Evolutionary conservation across 2,329 filamentous ascomycete species (phyloP), one percentile per base, ranked within the genome.

Genomic region (Penicillium frequentans): DNA sequence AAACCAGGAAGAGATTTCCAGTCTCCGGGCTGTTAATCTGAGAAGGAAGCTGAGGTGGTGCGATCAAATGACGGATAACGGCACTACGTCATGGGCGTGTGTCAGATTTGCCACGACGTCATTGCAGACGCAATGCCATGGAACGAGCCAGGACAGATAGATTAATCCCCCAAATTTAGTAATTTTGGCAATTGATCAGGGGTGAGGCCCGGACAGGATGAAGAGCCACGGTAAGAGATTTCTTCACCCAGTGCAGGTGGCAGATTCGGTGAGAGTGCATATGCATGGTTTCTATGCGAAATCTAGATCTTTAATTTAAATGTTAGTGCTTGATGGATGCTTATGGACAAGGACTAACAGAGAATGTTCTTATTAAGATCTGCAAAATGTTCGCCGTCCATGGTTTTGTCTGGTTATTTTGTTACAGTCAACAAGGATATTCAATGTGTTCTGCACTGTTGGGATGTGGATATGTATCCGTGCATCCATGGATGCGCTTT

Each of bases 41-140:
- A 29, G 24, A 33, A 19, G 42, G 37, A 21, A 4, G 13, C 7
- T 37, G n/a, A 8, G 16, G 33, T 48, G 27, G 46, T 19, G 39
- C n/a, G 19, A 23, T 42, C 19, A 24, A 13, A 19, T 56, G 45
- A 59, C 59, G 46, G 49, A 33, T 46, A 45, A 56, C 50, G 54
- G 44, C 48, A 37, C 51, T 61, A 61, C 57, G 59, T 61, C 59
- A 61, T 57, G 13, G 54, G 54, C 57, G 49, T 46, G 14, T 52
- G 43, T 52, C 49, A 42, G 48, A 51, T 56, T 35, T 16, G 35
- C 50, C 49, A 48, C 49, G 45, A 65, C 63, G 63, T 65, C 63
- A 65, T 65, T 56, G 39, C 35, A 27, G 46, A 37, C 43, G 52
- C 35, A 37, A 39, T 37, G 48, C 51, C 60, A 53, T 56, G 58